Evolutionary conservation across 2,329 filamentous ascomycete genomes (phyloP).

Genomic region (Penicillium brevicompactum): DNA sequence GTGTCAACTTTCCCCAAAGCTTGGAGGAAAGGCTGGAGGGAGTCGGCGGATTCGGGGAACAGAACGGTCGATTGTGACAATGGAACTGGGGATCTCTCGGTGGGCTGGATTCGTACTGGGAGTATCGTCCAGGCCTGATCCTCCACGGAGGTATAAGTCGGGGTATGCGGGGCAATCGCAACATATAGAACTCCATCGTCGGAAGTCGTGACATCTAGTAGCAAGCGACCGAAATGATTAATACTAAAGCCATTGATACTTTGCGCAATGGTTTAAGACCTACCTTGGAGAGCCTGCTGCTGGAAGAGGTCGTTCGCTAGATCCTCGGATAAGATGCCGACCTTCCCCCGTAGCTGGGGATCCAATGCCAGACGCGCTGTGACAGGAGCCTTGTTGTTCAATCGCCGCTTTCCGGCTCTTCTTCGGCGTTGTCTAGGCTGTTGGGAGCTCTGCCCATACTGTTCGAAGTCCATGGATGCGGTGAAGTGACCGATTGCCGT

Average conservation of each 20-base stretch:
- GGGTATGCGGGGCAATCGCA: conserved; percentile 50
- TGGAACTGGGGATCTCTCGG: conserved; percentile 54
- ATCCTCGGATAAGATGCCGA: conserved; percentile 84
- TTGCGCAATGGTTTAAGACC: conserved; percentile 8
- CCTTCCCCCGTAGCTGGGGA: conserved; percentile 79
- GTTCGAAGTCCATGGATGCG: conserved; percentile 47
- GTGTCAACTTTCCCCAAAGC: conserved; percentile 72
- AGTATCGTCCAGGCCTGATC: conserved; percentile 82
- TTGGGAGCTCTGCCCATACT: conserved; percentile 40
- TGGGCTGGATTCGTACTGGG: conserved; percentile 63
- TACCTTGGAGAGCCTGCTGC: conserved; percentile 57
- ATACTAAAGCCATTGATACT: not conserved
- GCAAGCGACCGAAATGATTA: conserved; percentile 4
- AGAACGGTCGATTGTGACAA: conserved; percentile 77
- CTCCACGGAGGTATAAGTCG: conserved; percentile 49
- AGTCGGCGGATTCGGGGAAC: conserved; percentile 69
- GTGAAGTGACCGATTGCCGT: conserved; percentile 22
- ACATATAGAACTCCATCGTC: conserved; percentile 44
- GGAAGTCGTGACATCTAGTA: conserved; percentile 21
- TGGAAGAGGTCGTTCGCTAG: conserved; percentile 78
- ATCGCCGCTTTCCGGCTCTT: conserved; percentile 48
- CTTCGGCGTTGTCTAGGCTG: conserved; percentile 56
- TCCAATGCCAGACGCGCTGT: conserved; percentile 81
- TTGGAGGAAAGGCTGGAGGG: conserved; percentile 78
- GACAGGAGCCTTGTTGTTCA: conserved; percentile 68